Conservation (phyloP, 2,329 filamentous ascomycete species). For the Apiospora malaysiana region DNA sequence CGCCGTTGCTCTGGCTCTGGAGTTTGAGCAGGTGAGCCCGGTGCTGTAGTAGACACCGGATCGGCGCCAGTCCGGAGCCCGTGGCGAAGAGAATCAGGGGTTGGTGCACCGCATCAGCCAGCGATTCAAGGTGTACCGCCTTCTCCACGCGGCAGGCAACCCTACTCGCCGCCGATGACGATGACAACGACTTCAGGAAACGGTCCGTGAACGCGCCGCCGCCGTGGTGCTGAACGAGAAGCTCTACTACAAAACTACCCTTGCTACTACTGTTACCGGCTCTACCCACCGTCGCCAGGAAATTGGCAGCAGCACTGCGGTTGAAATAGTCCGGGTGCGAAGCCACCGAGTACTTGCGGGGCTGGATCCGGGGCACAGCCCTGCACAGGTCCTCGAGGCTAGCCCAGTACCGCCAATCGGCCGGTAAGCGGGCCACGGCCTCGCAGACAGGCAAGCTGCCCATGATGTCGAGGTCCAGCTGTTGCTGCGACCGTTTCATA, state of each 20-base stretch:
- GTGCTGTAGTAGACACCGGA: slow-evolving; percentile 22
- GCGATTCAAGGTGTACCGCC: slow-evolving; percentile 8
- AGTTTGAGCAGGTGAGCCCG: slow-evolving; percentile 6
- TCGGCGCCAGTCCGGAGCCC: slow-evolving; percentile 15
- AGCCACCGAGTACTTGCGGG: slow-evolving; percentile 18
- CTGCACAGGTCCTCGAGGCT: slow-evolving; percentile 9
- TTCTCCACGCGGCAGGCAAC: background rate
- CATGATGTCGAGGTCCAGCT: background rate
- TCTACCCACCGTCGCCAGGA: background rate
- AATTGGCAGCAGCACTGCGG: too few species aligned
- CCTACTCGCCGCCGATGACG: background rate
- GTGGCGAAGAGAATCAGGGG: slow-evolving; percentile 18
- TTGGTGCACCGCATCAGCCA: background rate
- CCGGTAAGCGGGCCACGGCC: background rate
- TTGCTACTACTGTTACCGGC: background rate
- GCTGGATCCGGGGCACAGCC: slow-evolving; percentile 2
- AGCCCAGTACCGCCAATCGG: slow-evolving; percentile 20
- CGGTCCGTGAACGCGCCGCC: slow-evolving; percentile 8
- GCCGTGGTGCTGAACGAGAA: slow-evolving; percentile 17
- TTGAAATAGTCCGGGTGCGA: background rate
- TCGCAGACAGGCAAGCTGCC: background rate
- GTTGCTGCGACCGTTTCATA: background rate
- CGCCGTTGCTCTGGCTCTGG: background rate
- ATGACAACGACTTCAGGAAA: background rate
- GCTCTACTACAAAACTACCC: background rate